Base-by-base conservation (phyloP, 805 yeast species). In the Pichia manshurica region DNA sequence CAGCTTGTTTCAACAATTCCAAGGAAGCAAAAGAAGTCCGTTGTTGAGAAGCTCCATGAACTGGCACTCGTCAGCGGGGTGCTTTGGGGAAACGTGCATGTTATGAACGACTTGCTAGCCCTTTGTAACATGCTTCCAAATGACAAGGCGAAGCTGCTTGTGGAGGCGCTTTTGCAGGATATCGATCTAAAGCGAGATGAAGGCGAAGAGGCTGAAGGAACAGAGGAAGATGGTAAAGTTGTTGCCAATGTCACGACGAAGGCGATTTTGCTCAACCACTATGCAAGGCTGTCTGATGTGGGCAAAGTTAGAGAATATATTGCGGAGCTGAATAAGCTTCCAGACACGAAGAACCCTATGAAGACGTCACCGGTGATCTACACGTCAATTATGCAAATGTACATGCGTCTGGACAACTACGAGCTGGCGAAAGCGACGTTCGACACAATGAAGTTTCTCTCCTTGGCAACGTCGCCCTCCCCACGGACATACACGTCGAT, bases 381-480 rank as follows among this genome's bases (percentile, higher is more conserved):
- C 53, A 73, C 83, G 3, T 77, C 78, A 36, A 71, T 84, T 6
- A 58, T 87, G 37, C 81, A 82, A 51, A 71, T 86, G 21, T 78
- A 84, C 57, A 78, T 81, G 6, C 71, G 77, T 46, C 58, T 72
- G 44, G 67, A 60, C 48, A 75, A 77, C 46, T 78, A 72, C 51
- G 62, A 69, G 16, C 80, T 83, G 52, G 95, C 96, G 0, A 75
- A 77, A 47, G 80, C 80, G 39, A 69, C 86, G 2, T 93, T 93
- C 65, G 88, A 84, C 54, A 79, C 87, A 52, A 81, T 93, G 89
- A 91, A 88, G 60, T 91, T 87, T 61, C 63, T 84, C 54, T 79
- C 93, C 1, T 58, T 70, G 4, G 68, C 70, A 23, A 79, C 89
- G 15, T 74, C 78, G 43, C 96, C 98, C 0, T 84, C 81, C 42